Conservation (phyloP, 257 asterid genomes). For the Solanum pinnatisectum region DNA sequence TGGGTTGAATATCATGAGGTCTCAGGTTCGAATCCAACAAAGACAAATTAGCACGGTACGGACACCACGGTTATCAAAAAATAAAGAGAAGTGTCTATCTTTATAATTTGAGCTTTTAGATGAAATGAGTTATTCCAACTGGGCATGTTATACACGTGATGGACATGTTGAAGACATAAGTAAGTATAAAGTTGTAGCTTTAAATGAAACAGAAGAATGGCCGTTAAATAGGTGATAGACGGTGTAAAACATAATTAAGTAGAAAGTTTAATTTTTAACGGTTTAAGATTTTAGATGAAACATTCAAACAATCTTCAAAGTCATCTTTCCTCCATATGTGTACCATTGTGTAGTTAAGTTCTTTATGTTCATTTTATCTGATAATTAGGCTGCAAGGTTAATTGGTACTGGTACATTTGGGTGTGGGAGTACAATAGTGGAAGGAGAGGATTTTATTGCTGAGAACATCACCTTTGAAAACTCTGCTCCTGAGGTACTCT, state of each 20-base stretch:
- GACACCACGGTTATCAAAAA: not conserved
- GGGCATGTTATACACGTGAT: not conserved
- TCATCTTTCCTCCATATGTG: not conserved
- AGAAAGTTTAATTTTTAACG: not conserved
- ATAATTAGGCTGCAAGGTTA: constrained; percentile 46
- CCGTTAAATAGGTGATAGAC: not conserved
- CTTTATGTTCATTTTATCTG: not conserved
- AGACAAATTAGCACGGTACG: not conserved
- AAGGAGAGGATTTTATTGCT: constrained; percentile 96
- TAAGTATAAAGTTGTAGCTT: not conserved
- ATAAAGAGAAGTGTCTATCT: not conserved
- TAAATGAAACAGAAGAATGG: not conserved
- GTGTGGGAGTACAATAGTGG: constrained; percentile 75
- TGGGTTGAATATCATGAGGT: not conserved
- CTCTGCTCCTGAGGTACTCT: constrained; percentile 67
- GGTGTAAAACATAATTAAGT: not conserved
- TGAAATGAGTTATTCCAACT: not conserved
- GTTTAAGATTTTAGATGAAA: not conserved
- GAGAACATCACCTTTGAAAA: constrained; percentile 92
- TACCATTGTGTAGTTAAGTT: not conserved
- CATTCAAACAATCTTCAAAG: not conserved
- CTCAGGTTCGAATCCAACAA: not conserved
- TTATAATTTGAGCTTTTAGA: not conserved
- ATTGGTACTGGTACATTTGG: constrained; percentile 98
- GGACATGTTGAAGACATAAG: not conserved